phyloP scores from a whole-genome alignment of 202 grass and related monocot genomes.

The Saccharum hybrid region DNA sequence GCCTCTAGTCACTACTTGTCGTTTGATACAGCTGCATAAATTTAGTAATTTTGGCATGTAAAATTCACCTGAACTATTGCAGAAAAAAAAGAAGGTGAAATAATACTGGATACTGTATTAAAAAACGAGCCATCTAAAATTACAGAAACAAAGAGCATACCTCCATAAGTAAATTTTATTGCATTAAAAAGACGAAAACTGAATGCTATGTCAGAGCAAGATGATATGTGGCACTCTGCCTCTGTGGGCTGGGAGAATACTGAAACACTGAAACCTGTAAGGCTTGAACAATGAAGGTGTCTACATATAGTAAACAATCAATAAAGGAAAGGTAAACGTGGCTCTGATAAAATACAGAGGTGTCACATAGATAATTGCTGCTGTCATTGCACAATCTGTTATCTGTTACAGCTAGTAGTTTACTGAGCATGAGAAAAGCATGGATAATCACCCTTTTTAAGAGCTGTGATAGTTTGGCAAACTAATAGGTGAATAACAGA shows the following conservation, averaged over 20 bases:
- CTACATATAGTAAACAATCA: too few relatives aligned
- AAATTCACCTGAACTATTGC: too few relatives aligned
- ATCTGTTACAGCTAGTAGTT: slow-evolving; percentile 5
- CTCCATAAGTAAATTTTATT: not conserved
- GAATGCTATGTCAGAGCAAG: not conserved
- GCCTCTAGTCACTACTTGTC: too few relatives aligned
- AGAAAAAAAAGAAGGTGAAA: too few relatives aligned
- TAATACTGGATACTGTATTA: too few relatives aligned
- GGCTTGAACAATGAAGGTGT: too few relatives aligned
- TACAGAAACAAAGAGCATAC: not conserved
- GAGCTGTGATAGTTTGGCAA: slow-evolving; percentile 26
- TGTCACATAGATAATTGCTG: slow-evolving; percentile 7
- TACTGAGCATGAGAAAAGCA: slow-evolving; percentile 42
- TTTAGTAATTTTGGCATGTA: too few relatives aligned
- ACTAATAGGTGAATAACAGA: slow-evolving; percentile 27
- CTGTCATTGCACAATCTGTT: not conserved
- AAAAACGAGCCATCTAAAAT: slow-evolving; percentile 4
- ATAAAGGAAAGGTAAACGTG: too few relatives aligned
- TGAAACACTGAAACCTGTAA: slow-evolving; percentile 38
- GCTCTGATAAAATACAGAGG: not conserved
- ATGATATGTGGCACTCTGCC: slow-evolving; percentile 24
- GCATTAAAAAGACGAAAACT: not conserved
- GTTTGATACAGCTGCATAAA: too few relatives aligned
- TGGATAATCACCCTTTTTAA: slow-evolving; percentile 9
- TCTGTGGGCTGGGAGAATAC: slow-evolving; percentile 43